Evolutionary conservation across 2,329 filamentous ascomycete genomes (phyloP).

Genomic region (Cryphonectria radicalis): DNA sequence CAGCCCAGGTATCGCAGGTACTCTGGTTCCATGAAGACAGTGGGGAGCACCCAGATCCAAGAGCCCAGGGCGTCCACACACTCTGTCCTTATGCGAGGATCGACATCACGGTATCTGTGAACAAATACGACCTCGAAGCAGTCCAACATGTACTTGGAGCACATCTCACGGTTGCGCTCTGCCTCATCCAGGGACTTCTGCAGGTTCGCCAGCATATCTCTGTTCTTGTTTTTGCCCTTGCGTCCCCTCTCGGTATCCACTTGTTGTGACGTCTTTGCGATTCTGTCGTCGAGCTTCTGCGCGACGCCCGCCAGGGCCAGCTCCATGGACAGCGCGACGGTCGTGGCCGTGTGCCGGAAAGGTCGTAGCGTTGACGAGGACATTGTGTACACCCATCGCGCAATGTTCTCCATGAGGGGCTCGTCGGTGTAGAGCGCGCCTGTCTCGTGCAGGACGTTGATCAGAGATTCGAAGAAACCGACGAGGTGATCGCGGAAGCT

Average conservation of each 20-base stretch:
- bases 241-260: conserved; percentile 73
- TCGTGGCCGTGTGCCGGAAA: conserved; percentile 91
- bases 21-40: conserved; percentile 85
- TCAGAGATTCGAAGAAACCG: conserved; percentile 77
- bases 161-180: conserved; percentile 68
- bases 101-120: conserved; percentile 93
- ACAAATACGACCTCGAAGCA: conserved; percentile 94
- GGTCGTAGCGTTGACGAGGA: conserved; percentile 85
- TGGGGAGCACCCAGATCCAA: conserved; percentile 86
- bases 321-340: conserved; percentile 79
- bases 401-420: conserved; percentile 83
- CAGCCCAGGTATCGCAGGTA: conserved; percentile 95
- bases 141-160: conserved; percentile 76
- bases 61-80: conserved; percentile 84
- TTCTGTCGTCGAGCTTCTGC: conserved; percentile 55
- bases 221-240: conserved; percentile 74
- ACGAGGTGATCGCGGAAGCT: conserved; percentile 79
- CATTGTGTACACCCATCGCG: conserved; percentile 89
- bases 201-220: conserved; percentile 74
- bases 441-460: conserved; percentile 80
- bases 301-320: conserved; percentile 66
- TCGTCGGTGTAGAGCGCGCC: conserved; percentile 77
- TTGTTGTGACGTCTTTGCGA: conserved; percentile 78
- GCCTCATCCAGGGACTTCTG: conserved; percentile 74
- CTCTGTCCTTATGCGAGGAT: conserved; percentile 84